phyloP scores from a whole-genome alignment of 1,139 yeast species.

The Candida tropicalis region DNA sequence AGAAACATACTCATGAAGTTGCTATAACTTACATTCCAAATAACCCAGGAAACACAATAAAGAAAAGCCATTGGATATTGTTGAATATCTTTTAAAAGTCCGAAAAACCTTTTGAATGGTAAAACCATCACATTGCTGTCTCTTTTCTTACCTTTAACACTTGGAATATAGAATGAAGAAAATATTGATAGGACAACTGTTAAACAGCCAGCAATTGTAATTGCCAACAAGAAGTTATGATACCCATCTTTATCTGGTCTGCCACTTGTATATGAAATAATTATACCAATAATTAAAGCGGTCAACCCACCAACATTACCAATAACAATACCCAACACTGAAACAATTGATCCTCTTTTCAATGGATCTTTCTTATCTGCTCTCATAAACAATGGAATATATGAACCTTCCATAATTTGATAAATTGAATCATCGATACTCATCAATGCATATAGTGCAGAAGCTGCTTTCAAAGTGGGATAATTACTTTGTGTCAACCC shows the following conservation, averaged over 20 bases:
- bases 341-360: slow-evolving; percentile 38
- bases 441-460: slow-evolving; percentile 37
- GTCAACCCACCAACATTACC: slow-evolving; percentile 45
- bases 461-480: slow-evolving; percentile 19
- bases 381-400: slow-evolving; percentile 47
- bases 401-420: slow-evolving; percentile 46
- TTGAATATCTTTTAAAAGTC: slow-evolving; percentile 28
- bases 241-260: slow-evolving; percentile 33
- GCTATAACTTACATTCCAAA: slow-evolving; percentile 44
- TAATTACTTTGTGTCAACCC: slow-evolving; percentile 29
- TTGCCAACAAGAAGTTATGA: slow-evolving; percentile 40
- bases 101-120: slow-evolving; percentile 29
- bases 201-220: slow-evolving; percentile 43
- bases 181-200: slow-evolving; percentile 32
- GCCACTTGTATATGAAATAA: slow-evolving; percentile 36
- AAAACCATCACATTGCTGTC: slow-evolving; percentile 25
- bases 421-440: slow-evolving; percentile 35
- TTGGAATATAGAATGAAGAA: slow-evolving; percentile 35
- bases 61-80: slow-evolving; percentile 41
- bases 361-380: slow-evolving; percentile 28
- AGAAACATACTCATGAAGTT: slow-evolving; percentile 42
- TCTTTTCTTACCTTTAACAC: slow-evolving; percentile 33
- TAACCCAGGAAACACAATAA: slow-evolving; percentile 45
- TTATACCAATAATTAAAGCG: slow-evolving; percentile 42
- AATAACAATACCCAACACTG: slow-evolving; percentile 41